phyloP scores from a whole-genome alignment of 1,284 basidiomycete species.

The Cryptococcus sp. region DNA sequence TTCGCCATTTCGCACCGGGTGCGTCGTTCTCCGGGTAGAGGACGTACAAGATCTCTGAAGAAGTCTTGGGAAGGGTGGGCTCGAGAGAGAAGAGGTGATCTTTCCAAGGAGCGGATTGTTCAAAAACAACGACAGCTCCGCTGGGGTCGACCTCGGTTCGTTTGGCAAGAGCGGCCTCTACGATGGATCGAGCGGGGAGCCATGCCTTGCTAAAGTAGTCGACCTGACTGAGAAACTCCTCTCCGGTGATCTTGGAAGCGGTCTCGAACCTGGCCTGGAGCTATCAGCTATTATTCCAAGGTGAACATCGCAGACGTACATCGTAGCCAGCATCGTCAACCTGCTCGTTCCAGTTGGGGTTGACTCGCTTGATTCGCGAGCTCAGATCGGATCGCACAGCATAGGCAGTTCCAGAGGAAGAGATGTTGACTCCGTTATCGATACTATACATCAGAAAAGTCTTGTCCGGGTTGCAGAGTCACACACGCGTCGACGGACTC shows the following conservation, averaged over 20 bases:
- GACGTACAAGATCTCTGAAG: conserved; percentile 59
- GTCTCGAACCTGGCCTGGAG: conserved; percentile 66
- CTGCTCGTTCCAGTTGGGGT: conserved; percentile 86
- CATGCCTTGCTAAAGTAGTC: conserved; percentile 82
- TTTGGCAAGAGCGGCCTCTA: conserved; percentile 60
- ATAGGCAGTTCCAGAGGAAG: conserved; percentile 59
- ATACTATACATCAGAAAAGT: conserved; percentile 48
- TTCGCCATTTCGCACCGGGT: conserved; percentile 69
- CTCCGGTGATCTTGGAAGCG: conserved; percentile 77
- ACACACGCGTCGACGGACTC: conserved; percentile 76
- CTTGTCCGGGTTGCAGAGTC: background rate
- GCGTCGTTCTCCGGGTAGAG: conserved; percentile 77
- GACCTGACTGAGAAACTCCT: conserved; percentile 76
- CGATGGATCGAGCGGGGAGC: conserved; percentile 85
- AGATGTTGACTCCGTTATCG: conserved; percentile 85
- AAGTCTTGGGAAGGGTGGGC: conserved; percentile 29
- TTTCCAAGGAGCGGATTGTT: conserved; percentile 51
- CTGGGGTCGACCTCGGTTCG: conserved; percentile 63
- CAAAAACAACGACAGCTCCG: conserved; percentile 75
- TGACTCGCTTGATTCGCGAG: conserved; percentile 70
- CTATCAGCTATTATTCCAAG: background rate
- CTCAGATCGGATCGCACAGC: conserved; percentile 72
- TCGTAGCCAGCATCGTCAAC: conserved; percentile 60
- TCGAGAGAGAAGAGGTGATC: conserved; percentile 91
- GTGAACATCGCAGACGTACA: conserved; percentile 53